Conservation (phyloP, 2,329 filamentous ascomycete genomes). For the Alternaria sp. region DNA sequence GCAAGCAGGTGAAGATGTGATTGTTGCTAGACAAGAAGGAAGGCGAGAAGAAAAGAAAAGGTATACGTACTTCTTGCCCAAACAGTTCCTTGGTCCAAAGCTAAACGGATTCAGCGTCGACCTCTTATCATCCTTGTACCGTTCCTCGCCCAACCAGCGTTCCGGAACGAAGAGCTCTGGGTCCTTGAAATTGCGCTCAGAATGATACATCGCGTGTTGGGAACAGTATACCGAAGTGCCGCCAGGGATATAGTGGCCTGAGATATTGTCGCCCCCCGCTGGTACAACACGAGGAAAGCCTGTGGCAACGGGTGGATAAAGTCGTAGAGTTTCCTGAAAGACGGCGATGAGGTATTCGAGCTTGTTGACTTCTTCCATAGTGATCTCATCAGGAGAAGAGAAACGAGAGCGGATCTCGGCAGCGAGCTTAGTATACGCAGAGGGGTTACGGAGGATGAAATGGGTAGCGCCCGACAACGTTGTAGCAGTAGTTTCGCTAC, state of each 20-base stretch:
- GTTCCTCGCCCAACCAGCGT: slow-evolving; percentile 50
- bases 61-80: slow-evolving; percentile 45
- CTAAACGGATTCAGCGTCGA: slow-evolving; percentile 40
- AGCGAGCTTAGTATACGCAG: slow-evolving; percentile 27
- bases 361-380: slow-evolving; percentile 34
- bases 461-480: slow-evolving; percentile 54
- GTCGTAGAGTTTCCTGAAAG: slow-evolving; percentile 36
- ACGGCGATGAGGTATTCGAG: slow-evolving; percentile 41
- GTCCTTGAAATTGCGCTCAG: slow-evolving; percentile 36
- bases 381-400: slow-evolving; percentile 28
- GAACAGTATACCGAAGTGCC: slow-evolving; percentile 39
- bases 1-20: background rate
- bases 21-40: background rate
- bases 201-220: slow-evolving; percentile 44
- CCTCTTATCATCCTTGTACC: slow-evolving; percentile 45
- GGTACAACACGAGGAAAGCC: slow-evolving; percentile 42
- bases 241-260: slow-evolving; percentile 38
- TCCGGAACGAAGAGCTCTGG: slow-evolving; percentile 38
- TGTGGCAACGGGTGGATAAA: slow-evolving; percentile 41
- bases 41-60: background rate
- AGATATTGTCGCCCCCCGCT: slow-evolving; percentile 31
- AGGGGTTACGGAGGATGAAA: slow-evolving; percentile 45
- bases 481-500: slow-evolving; percentile 59
- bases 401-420: slow-evolving; percentile 38
- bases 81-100: slow-evolving; percentile 39